These are phyloP conservation scores for Chaetomium strumarium DNA, from an alignment of 2,329 filamentous ascomycete genomes.

Conservation along the genomic window DNA sequence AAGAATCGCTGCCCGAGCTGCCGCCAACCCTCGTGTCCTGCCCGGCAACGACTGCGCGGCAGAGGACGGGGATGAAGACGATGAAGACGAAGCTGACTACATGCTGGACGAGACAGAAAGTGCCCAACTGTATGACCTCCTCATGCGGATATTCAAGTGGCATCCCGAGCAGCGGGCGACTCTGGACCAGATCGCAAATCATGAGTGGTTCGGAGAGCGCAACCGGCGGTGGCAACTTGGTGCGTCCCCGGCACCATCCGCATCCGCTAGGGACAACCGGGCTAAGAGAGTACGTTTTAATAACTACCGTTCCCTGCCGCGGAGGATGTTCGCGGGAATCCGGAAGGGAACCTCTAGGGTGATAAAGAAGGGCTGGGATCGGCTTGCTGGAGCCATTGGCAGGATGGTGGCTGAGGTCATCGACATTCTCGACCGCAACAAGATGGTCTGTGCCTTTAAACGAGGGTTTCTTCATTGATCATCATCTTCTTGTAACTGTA, in stretches of 20 bases:
- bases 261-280: no score
- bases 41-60: background rate
- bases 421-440: no score
- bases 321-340: background rate
- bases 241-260: background rate
- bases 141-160: conserved; percentile 8
- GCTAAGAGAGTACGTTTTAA: no score
- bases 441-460: no score
- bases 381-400: no score
- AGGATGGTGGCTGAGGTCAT: no score
- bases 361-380: background rate
- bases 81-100: background rate
- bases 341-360: no score
- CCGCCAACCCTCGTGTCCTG: background rate
- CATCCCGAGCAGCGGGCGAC: conserved; percentile 5
- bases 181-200: background rate
- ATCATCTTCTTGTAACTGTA: no score
- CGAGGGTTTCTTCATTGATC: no score
- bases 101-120: background rate
- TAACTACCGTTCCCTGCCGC: background rate
- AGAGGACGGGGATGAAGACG: no score
- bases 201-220: conserved; percentile 12
- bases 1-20: background rate
- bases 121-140: conserved; percentile 5
- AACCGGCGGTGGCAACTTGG: background rate